phyloP scores from a whole-genome alignment of 176 grass and related monocot species.

The Themeda triandra region DNA sequence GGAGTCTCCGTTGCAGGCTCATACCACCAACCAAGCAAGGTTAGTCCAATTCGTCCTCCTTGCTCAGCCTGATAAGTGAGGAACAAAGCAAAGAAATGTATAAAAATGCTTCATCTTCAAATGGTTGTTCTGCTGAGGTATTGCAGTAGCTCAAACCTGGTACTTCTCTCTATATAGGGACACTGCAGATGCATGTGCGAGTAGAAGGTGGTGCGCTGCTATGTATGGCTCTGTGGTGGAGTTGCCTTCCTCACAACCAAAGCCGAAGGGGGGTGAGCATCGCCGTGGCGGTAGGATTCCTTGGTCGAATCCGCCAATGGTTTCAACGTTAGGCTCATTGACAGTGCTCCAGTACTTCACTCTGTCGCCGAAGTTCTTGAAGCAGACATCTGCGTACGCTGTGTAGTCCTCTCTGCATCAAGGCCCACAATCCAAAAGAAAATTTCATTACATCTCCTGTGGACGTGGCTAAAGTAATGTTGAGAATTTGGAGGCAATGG shows the following conservation, averaged over 20 bases:
- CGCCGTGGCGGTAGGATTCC: conserved; percentile 52
- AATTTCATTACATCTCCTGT: not conserved
- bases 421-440: not conserved
- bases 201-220: conserved; percentile 65
- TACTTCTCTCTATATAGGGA: conserved; percentile 72
- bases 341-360: conserved; percentile 85
- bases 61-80: conserved; percentile 48
- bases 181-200: conserved; percentile 65
- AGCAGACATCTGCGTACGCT: conserved; percentile 79
- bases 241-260: conserved; percentile 59
- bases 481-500: not conserved
- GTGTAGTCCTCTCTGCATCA: conserved; percentile 81
- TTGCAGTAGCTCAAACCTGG: conserved; percentile 34
- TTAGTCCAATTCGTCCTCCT: conserved; percentile 77
- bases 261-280: conserved; percentile 75
- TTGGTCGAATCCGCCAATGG: conserved; percentile 58
- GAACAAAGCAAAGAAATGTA: not conserved
- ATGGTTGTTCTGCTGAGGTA: not conserved
- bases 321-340: conserved; percentile 79
- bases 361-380: conserved; percentile 82
- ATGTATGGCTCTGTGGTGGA: conserved; percentile 86
- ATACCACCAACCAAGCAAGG: conserved; percentile 69
- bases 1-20: conserved; percentile 51
- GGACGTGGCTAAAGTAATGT: not conserved
- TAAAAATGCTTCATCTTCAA: not conserved